Conservation (phyloP, 192 early-diverging fungal genomes). For the Cladochytrium replicatum region DNA sequence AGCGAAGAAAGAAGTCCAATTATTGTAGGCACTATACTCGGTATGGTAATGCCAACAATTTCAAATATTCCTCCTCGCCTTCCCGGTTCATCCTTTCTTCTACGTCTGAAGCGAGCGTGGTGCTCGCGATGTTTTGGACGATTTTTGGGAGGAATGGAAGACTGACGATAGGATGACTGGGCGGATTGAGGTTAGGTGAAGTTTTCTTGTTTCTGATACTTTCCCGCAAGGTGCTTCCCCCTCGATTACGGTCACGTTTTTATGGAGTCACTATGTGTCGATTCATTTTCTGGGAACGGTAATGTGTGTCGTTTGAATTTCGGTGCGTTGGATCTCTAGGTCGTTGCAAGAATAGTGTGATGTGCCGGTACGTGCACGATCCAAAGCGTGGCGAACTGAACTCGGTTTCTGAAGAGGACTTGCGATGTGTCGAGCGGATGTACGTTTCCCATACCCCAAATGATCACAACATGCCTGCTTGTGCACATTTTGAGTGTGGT, state of each 20-base stretch:
- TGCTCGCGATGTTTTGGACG: too few relatives aligned
- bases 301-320: not conserved
- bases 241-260: too few relatives aligned
- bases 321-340: constrained; percentile 1
- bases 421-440: constrained; percentile 4
- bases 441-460: constrained; percentile 11
- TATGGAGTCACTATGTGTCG: too few relatives aligned
- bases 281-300: too few relatives aligned
- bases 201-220: too few relatives aligned
- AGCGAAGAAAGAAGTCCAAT: not conserved
- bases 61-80: too few relatives aligned
- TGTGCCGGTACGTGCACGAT: constrained; percentile 14
- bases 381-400: constrained; percentile 12
- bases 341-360: constrained; percentile 4
- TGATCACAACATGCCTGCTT: constrained; percentile 15
- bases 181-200: too few relatives aligned
- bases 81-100: too few relatives aligned
- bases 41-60: constrained; percentile 1
- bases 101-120: too few relatives aligned
- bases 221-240: too few relatives aligned
- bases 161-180: too few relatives aligned
- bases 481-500: constrained; percentile 19
- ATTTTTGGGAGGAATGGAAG: too few relatives aligned
- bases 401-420: constrained; percentile 6
- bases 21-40: constrained; percentile 17